Percentiles rank a stretch among this genome's conserved stretches.
Conservation (phyloP, 805 yeast genomes). For the Zygosaccharomyces kombuchaensis region DNA sequence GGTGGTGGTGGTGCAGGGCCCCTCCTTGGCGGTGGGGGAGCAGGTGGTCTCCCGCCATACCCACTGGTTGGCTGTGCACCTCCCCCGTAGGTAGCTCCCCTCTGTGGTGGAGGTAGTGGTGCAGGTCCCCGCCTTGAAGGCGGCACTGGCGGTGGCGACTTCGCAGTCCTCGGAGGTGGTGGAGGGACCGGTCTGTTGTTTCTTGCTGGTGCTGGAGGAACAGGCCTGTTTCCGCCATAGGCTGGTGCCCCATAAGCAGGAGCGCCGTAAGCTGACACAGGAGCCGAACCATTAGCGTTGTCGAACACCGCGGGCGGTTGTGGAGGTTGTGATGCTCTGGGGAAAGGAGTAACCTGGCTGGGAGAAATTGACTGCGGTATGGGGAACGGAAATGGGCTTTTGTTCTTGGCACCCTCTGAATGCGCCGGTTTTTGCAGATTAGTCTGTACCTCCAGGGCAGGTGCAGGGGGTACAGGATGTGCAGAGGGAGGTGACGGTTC, state of each 20-base stretch:
- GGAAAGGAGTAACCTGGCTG: conserved; percentile 12
- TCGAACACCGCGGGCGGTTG: conserved; percentile 10
- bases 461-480: conserved; percentile 8
- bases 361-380: conserved; percentile 11
- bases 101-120: conserved; percentile 26
- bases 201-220: conserved; percentile 20
- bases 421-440: conserved; percentile 12
- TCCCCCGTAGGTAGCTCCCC: conserved; percentile 7
- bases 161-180: conserved; percentile 13
- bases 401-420: conserved; percentile 9
- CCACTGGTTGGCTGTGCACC: conserved; percentile 12
- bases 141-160: conserved; percentile 23
- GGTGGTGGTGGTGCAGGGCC: conserved; percentile 34
- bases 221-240: conserved; percentile 13
- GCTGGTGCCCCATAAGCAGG: not conserved
- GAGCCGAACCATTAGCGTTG: conserved; percentile 1
- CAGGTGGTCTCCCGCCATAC: conserved; percentile 14
- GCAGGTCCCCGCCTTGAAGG: conserved; percentile 25
- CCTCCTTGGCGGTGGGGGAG: conserved; percentile 32
- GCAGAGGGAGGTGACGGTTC: conserved; percentile 5
- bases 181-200: conserved; percentile 22
- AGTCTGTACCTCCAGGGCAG: conserved; percentile 8
- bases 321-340: conserved; percentile 11
- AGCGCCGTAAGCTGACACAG: conserved; percentile 2
- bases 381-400: conserved; percentile 21